A percentile compares a stretch with the other conserved stretches of the same genome.
Conservation (phyloP, 306 rosid species). For the Prunus armeniaca region DNA sequence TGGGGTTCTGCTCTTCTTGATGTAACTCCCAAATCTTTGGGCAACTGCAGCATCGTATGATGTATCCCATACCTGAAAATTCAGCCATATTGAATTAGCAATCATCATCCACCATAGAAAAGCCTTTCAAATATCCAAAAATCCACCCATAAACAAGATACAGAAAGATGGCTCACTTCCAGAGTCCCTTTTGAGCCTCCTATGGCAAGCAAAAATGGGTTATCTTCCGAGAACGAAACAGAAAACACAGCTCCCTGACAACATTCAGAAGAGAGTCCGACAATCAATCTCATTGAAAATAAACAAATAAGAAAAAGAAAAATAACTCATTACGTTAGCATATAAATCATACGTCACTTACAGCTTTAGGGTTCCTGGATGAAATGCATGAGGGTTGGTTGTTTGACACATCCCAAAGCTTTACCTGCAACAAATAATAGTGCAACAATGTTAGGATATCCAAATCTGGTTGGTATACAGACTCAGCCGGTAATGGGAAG, state of each 20-base stretch:
- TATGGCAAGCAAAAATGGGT: slow-evolving; percentile 77
- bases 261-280: slow-evolving; percentile 21
- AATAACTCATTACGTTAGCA: neutral
- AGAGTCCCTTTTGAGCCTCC: slow-evolving; percentile 86
- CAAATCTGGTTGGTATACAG: neutral
- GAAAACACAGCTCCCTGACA: slow-evolving; percentile 81
- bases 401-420: slow-evolving; percentile 94
- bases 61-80: slow-evolving; percentile 72
- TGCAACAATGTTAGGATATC: slow-evolving; percentile 5
- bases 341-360: slow-evolving; percentile 28
- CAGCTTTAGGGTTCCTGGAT: slow-evolving; percentile 54
- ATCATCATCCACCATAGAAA: slow-evolving; percentile 9
- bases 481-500: neutral
- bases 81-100: neutral
- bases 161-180: slow-evolving; percentile 47
- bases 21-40: slow-evolving; percentile 44
- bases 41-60: slow-evolving; percentile 48
- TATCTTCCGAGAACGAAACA: slow-evolving; percentile 68
- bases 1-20: slow-evolving; percentile 31
- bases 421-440: slow-evolving; percentile 53
- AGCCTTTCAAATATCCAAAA: neutral
- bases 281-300: slow-evolving; percentile 2
- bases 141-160: neutral
- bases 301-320: slow-evolving; percentile 1
- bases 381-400: slow-evolving; percentile 77